Conservation (phyloP, 768 basidiomycete species). For the Suillus subaureus region DNA sequence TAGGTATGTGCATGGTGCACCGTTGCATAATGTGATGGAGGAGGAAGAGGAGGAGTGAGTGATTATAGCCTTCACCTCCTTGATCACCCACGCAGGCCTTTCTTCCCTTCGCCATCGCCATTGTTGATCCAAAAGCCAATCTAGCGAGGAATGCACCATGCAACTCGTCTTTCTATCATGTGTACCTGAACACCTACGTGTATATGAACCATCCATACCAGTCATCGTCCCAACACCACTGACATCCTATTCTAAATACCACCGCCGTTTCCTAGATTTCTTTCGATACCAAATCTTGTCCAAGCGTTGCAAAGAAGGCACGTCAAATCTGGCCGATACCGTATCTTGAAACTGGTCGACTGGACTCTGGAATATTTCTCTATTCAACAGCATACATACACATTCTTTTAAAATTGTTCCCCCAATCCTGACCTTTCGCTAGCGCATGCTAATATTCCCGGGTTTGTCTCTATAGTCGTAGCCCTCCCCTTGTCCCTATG, state of each 20-base stretch:
- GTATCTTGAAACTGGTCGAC: conserved; percentile 2
- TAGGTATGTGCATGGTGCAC: conserved; percentile 82
- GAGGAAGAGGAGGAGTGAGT: conserved; percentile 69
- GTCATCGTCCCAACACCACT: not conserved
- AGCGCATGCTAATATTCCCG: conserved; percentile 28
- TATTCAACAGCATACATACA: conserved; percentile 11
- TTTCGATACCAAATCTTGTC: conserved; percentile 10
- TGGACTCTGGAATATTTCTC: conserved; percentile 5
- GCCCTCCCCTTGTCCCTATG: conserved; percentile 30
- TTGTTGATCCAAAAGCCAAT: not conserved
- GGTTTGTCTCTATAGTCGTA: conserved; percentile 13
- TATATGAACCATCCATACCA: conserved; percentile 2
- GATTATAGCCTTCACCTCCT: not conserved
- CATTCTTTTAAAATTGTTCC: conserved; percentile 14
- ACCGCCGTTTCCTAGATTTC: not conserved
- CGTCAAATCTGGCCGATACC: not conserved
- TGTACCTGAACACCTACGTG: not conserved
- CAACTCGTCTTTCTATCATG: not conserved
- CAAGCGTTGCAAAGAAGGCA: not conserved
- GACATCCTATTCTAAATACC: conserved; percentile 10
- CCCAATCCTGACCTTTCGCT: conserved; percentile 13
- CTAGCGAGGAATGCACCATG: not conserved
- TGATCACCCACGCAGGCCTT: not conserved
- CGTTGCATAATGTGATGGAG: conserved; percentile 83
- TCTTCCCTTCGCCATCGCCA: not conserved